Conservation (phyloP, 2,329 filamentous ascomycete genomes). For the Rasamsonia emersonii region DNA sequence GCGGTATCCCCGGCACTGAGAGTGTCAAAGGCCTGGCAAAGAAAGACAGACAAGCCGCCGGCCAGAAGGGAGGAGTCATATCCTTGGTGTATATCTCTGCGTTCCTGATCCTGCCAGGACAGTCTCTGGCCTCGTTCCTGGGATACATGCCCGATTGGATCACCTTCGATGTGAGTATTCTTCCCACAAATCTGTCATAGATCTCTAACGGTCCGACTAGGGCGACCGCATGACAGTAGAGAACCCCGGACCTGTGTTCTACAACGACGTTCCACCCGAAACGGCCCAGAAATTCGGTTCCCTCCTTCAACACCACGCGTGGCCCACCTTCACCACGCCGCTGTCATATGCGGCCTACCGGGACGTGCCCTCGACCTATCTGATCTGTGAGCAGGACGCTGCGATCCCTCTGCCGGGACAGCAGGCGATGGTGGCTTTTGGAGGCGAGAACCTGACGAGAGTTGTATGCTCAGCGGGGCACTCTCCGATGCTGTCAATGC, state of each 20-base stretch:
- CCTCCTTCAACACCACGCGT: conserved; percentile 20
- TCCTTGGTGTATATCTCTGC: conserved; percentile 18
- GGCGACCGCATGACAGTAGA: too few species aligned
- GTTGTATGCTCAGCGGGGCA: neutral
- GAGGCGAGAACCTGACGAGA: neutral
- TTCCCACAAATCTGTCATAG: too few species aligned
- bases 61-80: conserved; percentile 24
- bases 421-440: conserved; percentile 24
- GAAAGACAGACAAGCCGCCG: conserved; percentile 16
- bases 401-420: conserved; percentile 29
- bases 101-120: too few species aligned
- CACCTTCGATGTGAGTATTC: too few species aligned
- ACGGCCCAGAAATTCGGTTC: conserved; percentile 12
- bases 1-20: conserved; percentile 22
- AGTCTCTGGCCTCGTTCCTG: too few species aligned
- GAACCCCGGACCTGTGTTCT: too few species aligned
- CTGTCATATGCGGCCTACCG: conserved; percentile 29
- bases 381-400: conserved; percentile 32
- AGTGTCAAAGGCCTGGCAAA: conserved; percentile 19
- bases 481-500: conserved; percentile 3
- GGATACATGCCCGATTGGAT: too few species aligned
- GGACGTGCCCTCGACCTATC: conserved; percentile 31
- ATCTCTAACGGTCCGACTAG: too few species aligned
- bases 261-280: conserved; percentile 24
- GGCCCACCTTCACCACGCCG: conserved; percentile 14